A percentile compares a stretch with the other conserved stretches of the same genome.
Conservation (phyloP, 2,329 filamentous ascomycete genomes). For the Cladosporium sp. region DNA sequence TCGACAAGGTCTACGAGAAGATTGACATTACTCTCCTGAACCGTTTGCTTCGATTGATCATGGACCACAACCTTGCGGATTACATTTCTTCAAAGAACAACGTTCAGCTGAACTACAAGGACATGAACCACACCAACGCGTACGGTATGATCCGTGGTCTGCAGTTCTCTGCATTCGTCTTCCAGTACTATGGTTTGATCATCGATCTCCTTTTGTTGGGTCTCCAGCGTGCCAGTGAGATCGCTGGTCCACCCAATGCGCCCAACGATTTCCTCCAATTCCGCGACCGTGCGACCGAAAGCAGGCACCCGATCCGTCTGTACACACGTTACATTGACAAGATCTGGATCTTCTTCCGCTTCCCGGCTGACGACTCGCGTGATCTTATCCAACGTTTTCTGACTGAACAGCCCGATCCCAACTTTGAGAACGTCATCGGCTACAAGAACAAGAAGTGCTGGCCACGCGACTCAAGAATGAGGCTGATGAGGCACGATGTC, state of each 20-base stretch:
- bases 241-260: slow-evolving; percentile 87
- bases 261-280: slow-evolving; percentile 99
- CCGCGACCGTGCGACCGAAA: slow-evolving; percentile 87
- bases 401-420: slow-evolving; percentile 96
- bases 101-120: slow-evolving; percentile 97
- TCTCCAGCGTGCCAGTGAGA: slow-evolving; percentile 93
- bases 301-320: slow-evolving; percentile 90
- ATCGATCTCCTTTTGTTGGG: slow-evolving; percentile 90
- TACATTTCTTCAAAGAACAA: slow-evolving; percentile 99
- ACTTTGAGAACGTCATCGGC: slow-evolving; percentile 98
- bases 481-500: slow-evolving; percentile 97
- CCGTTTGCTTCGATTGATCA: slow-evolving; percentile 86
- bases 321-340: slow-evolving; percentile 98
- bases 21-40: slow-evolving; percentile 96
- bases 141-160: slow-evolving; percentile 98
- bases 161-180: slow-evolving; percentile 97
- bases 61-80: slow-evolving; percentile 98
- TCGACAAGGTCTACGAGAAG: slow-evolving; percentile 99
- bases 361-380: slow-evolving; percentile 88
- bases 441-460: slow-evolving; percentile 99
- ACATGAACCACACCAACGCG: slow-evolving; percentile 99
- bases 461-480: slow-evolving; percentile 96
- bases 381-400: slow-evolving; percentile 97
- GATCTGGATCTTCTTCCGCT: slow-evolving; percentile 97
- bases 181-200: slow-evolving; percentile 97